Evolutionary conservation across 768 basidiomycete genomes (phyloP).

Genomic region (Podaxis sp.): DNA sequence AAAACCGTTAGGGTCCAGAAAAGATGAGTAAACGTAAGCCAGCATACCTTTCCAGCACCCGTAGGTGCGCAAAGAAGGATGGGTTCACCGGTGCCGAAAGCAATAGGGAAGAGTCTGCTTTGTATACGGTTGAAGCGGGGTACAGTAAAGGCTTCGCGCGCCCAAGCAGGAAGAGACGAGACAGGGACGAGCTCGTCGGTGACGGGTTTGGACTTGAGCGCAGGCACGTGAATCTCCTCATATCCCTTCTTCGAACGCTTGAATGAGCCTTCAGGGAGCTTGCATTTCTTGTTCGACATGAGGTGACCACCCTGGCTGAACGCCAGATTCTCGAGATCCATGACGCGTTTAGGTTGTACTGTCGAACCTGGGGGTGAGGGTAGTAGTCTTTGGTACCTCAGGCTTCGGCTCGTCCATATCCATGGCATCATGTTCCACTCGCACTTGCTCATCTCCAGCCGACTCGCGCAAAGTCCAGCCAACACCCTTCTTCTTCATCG

Average conservation of each 20-base stretch:
- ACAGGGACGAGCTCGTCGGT: conserved; percentile 72
- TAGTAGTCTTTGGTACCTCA: conserved; percentile 79
- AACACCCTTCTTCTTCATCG: conserved; percentile 96
- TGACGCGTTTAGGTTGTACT: conserved; percentile 77
- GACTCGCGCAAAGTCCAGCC: conserved; percentile 94
- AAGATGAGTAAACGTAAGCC: not conserved
- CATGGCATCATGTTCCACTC: conserved; percentile 62
- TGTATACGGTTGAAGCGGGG: conserved; percentile 87
- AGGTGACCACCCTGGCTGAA: conserved; percentile 95
- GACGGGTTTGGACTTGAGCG: conserved; percentile 59
- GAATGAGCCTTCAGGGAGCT: conserved; percentile 96
- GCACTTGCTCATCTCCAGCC: conserved; percentile 73
- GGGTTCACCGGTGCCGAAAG: conserved; percentile 94
- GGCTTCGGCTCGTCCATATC: conserved; percentile 66
- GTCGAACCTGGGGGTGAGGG: conserved; percentile 85
- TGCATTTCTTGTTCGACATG: conserved; percentile 99
- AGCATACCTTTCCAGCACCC: conserved; percentile 93
- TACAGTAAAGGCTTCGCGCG: conserved; percentile 82
- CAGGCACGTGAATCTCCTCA: conserved; percentile 98
- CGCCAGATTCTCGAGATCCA: conserved; percentile 92
- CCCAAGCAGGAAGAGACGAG: conserved; percentile 78
- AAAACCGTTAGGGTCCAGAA: conserved; percentile 20
- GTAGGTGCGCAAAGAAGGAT: conserved; percentile 96
- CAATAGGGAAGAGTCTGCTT: conserved; percentile 88
- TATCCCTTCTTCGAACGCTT: conserved; percentile 96